A percentile compares a stretch with the other conserved stretches of the same genome.
Conservation (phyloP, 495 filamentous ascomycete genomes). For the Podospora conica region DNA sequence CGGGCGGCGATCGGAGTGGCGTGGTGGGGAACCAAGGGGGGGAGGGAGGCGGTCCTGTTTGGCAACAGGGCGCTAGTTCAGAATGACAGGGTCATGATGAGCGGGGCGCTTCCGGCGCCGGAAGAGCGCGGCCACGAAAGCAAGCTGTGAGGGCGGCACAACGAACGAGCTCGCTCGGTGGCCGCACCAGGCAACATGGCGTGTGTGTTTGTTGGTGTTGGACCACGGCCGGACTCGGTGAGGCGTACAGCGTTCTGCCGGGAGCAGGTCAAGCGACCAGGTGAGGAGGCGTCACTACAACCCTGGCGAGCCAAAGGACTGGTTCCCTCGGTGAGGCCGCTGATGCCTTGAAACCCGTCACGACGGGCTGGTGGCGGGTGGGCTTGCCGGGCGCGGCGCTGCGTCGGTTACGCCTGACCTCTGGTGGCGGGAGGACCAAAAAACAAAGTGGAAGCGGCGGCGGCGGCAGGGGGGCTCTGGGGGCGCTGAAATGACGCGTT, state of each 20-base stretch:
- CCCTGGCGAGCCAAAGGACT: not conserved
- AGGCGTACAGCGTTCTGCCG: not conserved
- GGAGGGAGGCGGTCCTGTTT: constrained; percentile 34
- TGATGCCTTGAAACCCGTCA: not conserved
- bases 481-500: not conserved
- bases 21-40: constrained; percentile 67
- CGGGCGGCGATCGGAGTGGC: constrained; percentile 70
- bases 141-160: constrained; percentile 5
- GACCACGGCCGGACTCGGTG: not conserved
- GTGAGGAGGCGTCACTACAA: not conserved
- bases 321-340: not conserved
- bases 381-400: not conserved
- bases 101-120: constrained; percentile 33
- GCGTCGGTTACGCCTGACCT: not conserved
- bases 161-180: not conserved
- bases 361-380: not conserved
- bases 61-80: constrained; percentile 10
- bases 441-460: not conserved
- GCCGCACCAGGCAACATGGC: not conserved
- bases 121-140: not conserved
- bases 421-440: not conserved
- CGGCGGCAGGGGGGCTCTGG: not conserved
- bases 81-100: constrained; percentile 35
- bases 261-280: not conserved
- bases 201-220: not conserved